Evolutionary conservation across 2,329 filamentous ascomycete species (phyloP).

Genomic region (Stagonosporopsis tanaceti): DNA sequence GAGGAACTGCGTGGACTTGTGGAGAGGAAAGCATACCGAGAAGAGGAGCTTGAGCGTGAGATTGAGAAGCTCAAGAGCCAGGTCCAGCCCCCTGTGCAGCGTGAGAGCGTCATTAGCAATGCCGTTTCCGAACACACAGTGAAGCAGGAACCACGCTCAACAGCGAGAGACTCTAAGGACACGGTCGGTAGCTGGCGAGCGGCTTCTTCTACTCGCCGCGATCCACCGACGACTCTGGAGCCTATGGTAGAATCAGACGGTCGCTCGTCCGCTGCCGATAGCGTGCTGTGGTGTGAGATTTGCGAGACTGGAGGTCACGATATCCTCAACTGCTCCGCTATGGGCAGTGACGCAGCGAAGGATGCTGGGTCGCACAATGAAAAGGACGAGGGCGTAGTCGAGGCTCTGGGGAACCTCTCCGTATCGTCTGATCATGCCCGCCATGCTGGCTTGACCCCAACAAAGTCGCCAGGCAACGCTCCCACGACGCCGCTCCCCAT

Average conservation of each 20-base stretch:
- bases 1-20: constrained; percentile 77
- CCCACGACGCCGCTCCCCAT: constrained; percentile 47
- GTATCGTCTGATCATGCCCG: constrained; percentile 41
- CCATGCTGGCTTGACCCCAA: constrained; percentile 40
- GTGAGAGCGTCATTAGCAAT: constrained; percentile 63
- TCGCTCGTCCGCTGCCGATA: constrained; percentile 68
- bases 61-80: constrained; percentile 65
- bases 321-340: constrained; percentile 91
- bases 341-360: constrained; percentile 66
- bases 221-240: constrained; percentile 62
- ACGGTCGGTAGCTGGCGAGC: constrained; percentile 67
- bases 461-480: constrained; percentile 46
- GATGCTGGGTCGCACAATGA: constrained; percentile 31
- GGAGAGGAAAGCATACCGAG: constrained; percentile 74
- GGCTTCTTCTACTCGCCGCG: constrained; percentile 35
- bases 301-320: constrained; percentile 93
- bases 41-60: constrained; percentile 87
- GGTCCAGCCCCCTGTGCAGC: constrained; percentile 53
- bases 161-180: constrained; percentile 71
- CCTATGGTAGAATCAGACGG: constrained; percentile 76
- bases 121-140: constrained; percentile 58
- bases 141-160: constrained; percentile 60
- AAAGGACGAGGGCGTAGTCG: constrained; percentile 43
- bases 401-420: constrained; percentile 45
- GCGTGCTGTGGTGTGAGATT: constrained; percentile 88